Percentiles rank a stretch among this genome's conserved stretches.
Evolutionary conservation across 305 asterid genomes (phyloP).

Genomic region (Fraxinus albicans): DNA sequence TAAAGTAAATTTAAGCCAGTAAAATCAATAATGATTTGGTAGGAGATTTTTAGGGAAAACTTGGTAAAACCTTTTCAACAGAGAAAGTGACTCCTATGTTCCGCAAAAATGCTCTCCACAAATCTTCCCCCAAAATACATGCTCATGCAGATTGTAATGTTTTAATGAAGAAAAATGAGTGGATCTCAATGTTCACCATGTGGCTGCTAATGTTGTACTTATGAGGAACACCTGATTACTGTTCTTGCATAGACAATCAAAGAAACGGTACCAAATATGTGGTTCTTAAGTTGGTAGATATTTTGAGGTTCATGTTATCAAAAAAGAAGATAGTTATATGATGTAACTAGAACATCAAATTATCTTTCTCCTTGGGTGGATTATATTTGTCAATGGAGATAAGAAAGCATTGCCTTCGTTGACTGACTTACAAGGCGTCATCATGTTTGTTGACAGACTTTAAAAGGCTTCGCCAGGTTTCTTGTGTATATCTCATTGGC

Average conservation of each 20-base stretch:
- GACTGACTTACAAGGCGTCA: not conserved
- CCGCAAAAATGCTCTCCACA: not conserved
- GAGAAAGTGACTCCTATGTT: not conserved
- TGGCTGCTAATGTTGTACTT: not conserved
- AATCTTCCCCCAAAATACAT: not conserved
- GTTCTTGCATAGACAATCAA: not conserved
- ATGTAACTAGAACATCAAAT: not conserved
- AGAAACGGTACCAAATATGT: not conserved
- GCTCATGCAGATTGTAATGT: not conserved
- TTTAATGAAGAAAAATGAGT: not conserved
- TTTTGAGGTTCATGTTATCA: not conserved
- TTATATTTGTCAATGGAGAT: not conserved
- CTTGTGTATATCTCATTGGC: not conserved
- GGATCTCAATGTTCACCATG: not conserved
- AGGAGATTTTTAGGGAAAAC: not conserved
- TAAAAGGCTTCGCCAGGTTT: not conserved
- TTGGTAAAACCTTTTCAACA: not conserved
- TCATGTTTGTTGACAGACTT: not conserved
- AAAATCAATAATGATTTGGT: not conserved
- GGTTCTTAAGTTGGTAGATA: not conserved
- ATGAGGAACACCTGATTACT: not conserved
- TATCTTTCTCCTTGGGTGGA: not conserved
- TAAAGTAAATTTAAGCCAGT: not conserved
- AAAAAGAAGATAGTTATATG: not conserved
- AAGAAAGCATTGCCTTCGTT: not conserved